Percentiles rank a stretch among this genome's conserved stretches.
Evolutionary conservation across 768 basidiomycete genomes (phyloP).

Genomic region (Boletellus emodensis): DNA sequence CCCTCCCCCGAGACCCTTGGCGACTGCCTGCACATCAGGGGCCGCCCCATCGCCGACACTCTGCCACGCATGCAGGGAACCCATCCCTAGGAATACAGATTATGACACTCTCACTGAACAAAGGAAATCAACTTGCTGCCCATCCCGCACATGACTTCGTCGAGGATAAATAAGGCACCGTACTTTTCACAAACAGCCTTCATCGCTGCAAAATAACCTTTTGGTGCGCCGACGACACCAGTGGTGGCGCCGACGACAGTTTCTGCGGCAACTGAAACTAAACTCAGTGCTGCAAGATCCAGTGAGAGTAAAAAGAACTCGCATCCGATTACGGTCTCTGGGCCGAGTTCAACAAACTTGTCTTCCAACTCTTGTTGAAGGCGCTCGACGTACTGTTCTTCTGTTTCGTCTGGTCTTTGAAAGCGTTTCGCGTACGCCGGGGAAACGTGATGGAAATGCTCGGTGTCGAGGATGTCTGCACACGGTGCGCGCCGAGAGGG

Average conservation of each 20-base stretch:
- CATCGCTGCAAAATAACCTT: slow-evolving; percentile 84
- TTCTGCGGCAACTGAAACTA: slow-evolving; percentile 64
- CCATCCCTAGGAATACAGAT: slow-evolving; percentile 56
- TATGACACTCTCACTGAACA: neutral
- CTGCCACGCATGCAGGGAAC: slow-evolving; percentile 84
- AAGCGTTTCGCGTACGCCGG: slow-evolving; percentile 87
- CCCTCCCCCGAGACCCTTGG: slow-evolving; percentile 90
- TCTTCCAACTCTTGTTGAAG: slow-evolving; percentile 78
- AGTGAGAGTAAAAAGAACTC: slow-evolving; percentile 25
- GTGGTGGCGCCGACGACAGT: slow-evolving; percentile 86
- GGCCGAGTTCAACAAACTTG: slow-evolving; percentile 79
- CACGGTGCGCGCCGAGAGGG: slow-evolving; percentile 67
- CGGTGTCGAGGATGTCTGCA: slow-evolving; percentile 55
- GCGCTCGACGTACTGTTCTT: slow-evolving; percentile 75
- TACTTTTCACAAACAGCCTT: slow-evolving; percentile 77
- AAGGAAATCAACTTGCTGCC: slow-evolving; percentile 55
- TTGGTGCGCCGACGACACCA: slow-evolving; percentile 71
- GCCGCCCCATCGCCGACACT: slow-evolving; percentile 71
- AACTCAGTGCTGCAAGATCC: neutral
- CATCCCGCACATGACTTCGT: slow-evolving; percentile 94
- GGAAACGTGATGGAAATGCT: slow-evolving; percentile 79
- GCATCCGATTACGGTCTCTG: slow-evolving; percentile 82
- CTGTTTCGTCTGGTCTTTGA: slow-evolving; percentile 61
- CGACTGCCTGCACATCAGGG: slow-evolving; percentile 85
- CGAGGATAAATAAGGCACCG: slow-evolving; percentile 72